phyloP scores from a whole-genome alignment of 1,139 yeast genomes.

The Hyphopichia pseudoburtonii region DNA sequence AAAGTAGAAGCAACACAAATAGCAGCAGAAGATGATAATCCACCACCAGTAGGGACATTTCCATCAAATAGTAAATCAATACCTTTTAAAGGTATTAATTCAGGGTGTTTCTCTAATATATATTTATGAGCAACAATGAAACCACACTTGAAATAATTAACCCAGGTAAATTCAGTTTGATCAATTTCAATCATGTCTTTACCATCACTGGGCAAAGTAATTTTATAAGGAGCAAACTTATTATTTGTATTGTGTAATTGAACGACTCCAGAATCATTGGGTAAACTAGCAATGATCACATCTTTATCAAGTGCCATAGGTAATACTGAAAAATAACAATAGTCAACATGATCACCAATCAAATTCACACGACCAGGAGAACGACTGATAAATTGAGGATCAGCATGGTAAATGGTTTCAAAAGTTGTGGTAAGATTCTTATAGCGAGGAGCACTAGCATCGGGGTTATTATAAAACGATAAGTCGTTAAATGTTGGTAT shows the following conservation, averaged over 20 bases:
- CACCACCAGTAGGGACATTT: slow-evolving; percentile 72
- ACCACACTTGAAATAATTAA: slow-evolving; percentile 68
- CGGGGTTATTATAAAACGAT: slow-evolving; percentile 34
- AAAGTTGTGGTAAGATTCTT: slow-evolving; percentile 20
- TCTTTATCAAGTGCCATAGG: slow-evolving; percentile 79
- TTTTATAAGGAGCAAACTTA: slow-evolving; percentile 24
- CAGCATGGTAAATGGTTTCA: slow-evolving; percentile 17
- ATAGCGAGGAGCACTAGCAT: slow-evolving; percentile 26
- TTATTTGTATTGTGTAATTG: slow-evolving; percentile 43
- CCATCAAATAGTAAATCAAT: slow-evolving; percentile 60
- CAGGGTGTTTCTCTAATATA: slow-evolving; percentile 35
- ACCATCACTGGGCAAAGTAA: slow-evolving; percentile 38
- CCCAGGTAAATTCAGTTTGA: slow-evolving; percentile 55
- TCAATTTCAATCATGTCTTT: slow-evolving; percentile 49
- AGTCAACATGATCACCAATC: slow-evolving; percentile 77
- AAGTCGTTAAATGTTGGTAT: slow-evolving; percentile 38
- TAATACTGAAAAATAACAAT: slow-evolving; percentile 63
- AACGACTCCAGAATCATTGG: slow-evolving; percentile 28
- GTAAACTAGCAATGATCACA: slow-evolving; percentile 55
- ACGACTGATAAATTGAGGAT: slow-evolving; percentile 51
- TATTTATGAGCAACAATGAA: slow-evolving; percentile 59
- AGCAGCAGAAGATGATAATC: slow-evolving; percentile 72
- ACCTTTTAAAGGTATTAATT: slow-evolving; percentile 34
- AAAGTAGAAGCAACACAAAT: slow-evolving; percentile 67
- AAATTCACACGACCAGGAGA: slow-evolving; percentile 77